These are phyloP conservation scores for Chenopodium berlandieri DNA, from an alignment of 148 eudicot genomes.

Conservation along the genomic window DNA sequence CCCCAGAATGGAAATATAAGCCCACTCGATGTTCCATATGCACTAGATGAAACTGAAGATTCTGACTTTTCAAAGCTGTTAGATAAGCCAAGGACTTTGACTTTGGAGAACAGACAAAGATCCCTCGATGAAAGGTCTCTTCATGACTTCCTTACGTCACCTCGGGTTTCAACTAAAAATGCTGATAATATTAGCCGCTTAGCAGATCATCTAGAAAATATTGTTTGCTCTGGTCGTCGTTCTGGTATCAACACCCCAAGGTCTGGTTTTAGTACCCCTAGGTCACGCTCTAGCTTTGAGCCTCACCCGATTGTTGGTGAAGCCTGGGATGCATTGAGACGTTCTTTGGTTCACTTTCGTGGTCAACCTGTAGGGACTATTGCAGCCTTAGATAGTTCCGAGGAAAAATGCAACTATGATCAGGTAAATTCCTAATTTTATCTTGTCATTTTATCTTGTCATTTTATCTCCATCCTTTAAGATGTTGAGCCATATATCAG, in stretches of 20 bases:
- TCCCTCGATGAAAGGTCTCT: conserved; percentile 80
- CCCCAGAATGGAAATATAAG: conserved; percentile 45
- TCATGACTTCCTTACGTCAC: conserved; percentile 51
- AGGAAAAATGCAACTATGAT: conserved; percentile 82
- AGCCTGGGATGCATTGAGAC: conserved; percentile 89
- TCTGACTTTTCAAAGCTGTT: conserved; percentile 58
- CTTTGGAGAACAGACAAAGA: conserved; percentile 64
- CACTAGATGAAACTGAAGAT: conserved; percentile 46
- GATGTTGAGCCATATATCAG: background rate
- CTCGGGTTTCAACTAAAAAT: conserved; percentile 43
- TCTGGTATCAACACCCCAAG: conserved; percentile 66
- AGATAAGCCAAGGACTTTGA: conserved; percentile 53
- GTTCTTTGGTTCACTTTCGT: conserved; percentile 72
- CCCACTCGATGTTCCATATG: conserved; percentile 28
- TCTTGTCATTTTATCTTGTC: background rate
- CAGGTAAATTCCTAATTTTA: conserved; percentile 51
- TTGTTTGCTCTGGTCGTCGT: conserved; percentile 45
- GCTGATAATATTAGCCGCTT: conserved; percentile 39
- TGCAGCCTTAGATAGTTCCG: conserved; percentile 82
- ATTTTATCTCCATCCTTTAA: background rate
- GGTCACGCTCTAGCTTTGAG: conserved; percentile 60
- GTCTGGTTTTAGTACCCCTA: conserved; percentile 46
- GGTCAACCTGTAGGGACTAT: conserved; percentile 97
- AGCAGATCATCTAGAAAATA: conserved; percentile 45
- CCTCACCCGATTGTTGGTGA: conserved; percentile 71